Conservation (phyloP, 2,329 filamentous ascomycete species). For the Albophoma yamanashiensis region DNA sequence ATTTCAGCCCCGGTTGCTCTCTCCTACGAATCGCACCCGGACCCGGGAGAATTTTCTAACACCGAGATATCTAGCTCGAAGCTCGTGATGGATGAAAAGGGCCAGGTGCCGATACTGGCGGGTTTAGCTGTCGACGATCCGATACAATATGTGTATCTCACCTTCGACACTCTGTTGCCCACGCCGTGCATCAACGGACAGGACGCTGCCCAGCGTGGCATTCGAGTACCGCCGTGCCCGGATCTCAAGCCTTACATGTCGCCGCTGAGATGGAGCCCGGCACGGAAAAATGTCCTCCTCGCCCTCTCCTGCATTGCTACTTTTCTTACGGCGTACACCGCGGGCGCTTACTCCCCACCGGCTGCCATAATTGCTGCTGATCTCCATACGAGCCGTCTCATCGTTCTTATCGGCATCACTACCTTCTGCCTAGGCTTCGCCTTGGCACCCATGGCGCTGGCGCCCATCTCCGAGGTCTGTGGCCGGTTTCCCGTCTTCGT, state of each 20-base stretch:
- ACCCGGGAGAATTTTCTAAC: not conserved
- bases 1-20: not conserved
- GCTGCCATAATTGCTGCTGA: slow-evolving; percentile 52
- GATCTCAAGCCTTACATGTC: slow-evolving; percentile 56
- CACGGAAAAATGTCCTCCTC: slow-evolving; percentile 60
- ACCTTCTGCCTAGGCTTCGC: slow-evolving; percentile 75
- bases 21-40: not conserved
- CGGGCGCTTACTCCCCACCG: slow-evolving; percentile 69
- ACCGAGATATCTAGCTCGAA: not conserved
- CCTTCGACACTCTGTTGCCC: slow-evolving; percentile 28
- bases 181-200: slow-evolving; percentile 10
- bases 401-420: slow-evolving; percentile 66
- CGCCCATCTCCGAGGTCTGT: slow-evolving; percentile 81
- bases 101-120: not conserved
- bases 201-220: slow-evolving; percentile 7
- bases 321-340: slow-evolving; percentile 66
- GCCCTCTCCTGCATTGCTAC: slow-evolving; percentile 68
- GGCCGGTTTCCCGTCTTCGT: slow-evolving; percentile 78
- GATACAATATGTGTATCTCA: slow-evolving; percentile 29
- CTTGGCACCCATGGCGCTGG: slow-evolving; percentile 76
- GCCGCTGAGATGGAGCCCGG: slow-evolving; percentile 62
- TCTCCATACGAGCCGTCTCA: slow-evolving; percentile 55
- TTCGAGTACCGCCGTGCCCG: slow-evolving; percentile 44
- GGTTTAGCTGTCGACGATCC: slow-evolving; percentile 8
- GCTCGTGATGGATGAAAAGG: slow-evolving; percentile 1